Percentiles rank a stretch among this genome's conserved stretches.
Evolutionary conservation across 441 rosid species (phyloP).

Genomic region (Melastoma candidum): DNA sequence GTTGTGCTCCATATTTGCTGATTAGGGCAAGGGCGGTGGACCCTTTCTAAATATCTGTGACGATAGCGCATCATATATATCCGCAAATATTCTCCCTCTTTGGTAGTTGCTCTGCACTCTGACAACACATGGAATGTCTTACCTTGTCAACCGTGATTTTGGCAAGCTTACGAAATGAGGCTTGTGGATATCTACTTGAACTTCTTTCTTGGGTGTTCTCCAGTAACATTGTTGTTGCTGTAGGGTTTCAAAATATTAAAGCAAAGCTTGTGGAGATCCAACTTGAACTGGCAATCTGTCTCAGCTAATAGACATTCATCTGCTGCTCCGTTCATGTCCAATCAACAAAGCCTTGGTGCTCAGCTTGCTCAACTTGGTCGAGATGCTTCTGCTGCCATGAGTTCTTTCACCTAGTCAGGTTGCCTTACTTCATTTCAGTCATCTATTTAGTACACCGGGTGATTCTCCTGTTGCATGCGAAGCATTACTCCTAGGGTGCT

Average conservation of each 20-base stretch:
- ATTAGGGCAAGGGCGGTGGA: too few relatives aligned
- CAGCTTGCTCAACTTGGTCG: slow-evolving; percentile 93
- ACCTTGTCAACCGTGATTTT: too few relatives aligned
- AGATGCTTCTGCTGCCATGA: slow-evolving; percentile 98
- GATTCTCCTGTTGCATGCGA: neutral
- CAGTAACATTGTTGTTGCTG: neutral
- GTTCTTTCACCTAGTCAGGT: slow-evolving; percentile 12
- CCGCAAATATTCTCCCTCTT: too few relatives aligned
- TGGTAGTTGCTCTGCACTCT: too few relatives aligned
- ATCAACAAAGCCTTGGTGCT: slow-evolving; percentile 84
- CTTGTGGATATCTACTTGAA: neutral
- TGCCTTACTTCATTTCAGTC: neutral
- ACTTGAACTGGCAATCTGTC: slow-evolving; percentile 70
- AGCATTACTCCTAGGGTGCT: slow-evolving; percentile 59
- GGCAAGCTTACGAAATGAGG: too few relatives aligned
- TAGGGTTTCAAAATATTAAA: slow-evolving; percentile 83
- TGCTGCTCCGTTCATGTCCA: slow-evolving; percentile 70
- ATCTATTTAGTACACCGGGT: too few relatives aligned
- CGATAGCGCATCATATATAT: too few relatives aligned
- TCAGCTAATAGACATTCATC: slow-evolving; percentile 71
- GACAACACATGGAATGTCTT: too few relatives aligned
- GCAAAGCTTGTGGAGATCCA: slow-evolving; percentile 76
- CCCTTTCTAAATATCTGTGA: too few relatives aligned
- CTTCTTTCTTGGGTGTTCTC: neutral
- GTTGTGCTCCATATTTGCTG: too few relatives aligned